A percentile compares a stretch with the other conserved stretches of the same genome.
Conservation (phyloP, 1,284 basidiomycete genomes). For the Ganoderma meredithae region DNA sequence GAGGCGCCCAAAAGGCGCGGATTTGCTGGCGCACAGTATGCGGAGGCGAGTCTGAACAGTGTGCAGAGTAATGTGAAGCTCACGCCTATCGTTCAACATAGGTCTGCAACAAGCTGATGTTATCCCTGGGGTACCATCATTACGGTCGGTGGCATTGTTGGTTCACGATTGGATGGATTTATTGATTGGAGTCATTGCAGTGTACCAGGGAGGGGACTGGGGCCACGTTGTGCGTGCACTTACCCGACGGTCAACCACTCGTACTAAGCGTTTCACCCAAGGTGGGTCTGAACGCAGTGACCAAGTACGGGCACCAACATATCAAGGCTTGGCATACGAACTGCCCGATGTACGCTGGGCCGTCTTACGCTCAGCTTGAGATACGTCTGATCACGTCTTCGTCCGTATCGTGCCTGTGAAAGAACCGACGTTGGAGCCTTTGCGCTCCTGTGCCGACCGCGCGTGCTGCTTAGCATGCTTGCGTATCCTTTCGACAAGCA, state of each 20-base stretch:
- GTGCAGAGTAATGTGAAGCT: neutral
- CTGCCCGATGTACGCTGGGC: constrained; percentile 4
- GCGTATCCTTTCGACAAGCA: neutral
- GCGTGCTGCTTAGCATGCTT: neutral
- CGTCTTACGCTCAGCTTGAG: neutral
- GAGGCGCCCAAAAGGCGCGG: constrained; percentile 49
- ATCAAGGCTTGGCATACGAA: constrained; percentile 14
- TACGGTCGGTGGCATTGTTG: neutral
- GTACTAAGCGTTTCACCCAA: neutral
- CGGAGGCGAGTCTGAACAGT: constrained; percentile 22
- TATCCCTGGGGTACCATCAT: neutral
- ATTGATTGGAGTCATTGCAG: neutral
- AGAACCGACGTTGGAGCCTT: neutral
- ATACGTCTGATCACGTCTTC: neutral
- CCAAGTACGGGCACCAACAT: neutral
- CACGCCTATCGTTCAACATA: neutral
- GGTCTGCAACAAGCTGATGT: neutral
- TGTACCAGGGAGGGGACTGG: constrained; percentile 2
- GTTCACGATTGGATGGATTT: neutral
- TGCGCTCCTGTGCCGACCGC: neutral
- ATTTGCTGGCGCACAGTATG: constrained; percentile 37
- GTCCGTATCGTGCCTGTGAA: neutral
- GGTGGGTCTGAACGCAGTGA: constrained; percentile 7
- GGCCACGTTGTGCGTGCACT: neutral
- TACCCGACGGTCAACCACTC: neutral